A percentile compares a stretch with the other conserved stretches of the same genome.
These are phyloP conservation scores for Alternaria sp. DNA, from an alignment of 2,329 filamentous ascomycete genomes.

Conservation along the genomic window DNA sequence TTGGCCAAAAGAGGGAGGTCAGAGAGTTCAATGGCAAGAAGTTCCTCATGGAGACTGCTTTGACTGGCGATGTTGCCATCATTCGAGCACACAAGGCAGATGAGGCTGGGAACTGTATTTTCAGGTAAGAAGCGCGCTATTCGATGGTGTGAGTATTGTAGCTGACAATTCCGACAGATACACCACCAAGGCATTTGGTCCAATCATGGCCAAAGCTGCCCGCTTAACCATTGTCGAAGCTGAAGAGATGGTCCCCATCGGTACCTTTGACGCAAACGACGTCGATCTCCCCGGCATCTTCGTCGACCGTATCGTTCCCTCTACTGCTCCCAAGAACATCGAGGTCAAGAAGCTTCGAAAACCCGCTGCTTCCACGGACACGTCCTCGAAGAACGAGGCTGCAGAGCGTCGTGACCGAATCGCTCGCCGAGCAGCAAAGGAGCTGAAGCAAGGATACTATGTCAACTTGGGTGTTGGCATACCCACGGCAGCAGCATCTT, in stretches of 20 bases:
- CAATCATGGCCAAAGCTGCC: constrained; percentile 83
- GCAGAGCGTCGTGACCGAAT: constrained; percentile 72
- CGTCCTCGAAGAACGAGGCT: constrained; percentile 21
- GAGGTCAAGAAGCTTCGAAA: constrained; percentile 60
- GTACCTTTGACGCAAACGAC: constrained; percentile 81
- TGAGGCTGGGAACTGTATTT: constrained; percentile 77
- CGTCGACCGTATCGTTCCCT: constrained; percentile 86
- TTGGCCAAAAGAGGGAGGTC: constrained; percentile 71
- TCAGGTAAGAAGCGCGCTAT: constrained; percentile 55
- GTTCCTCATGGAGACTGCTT: constrained; percentile 79
- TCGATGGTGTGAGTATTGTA: not conserved
- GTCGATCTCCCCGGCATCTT: constrained; percentile 92
- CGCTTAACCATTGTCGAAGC: constrained; percentile 92
- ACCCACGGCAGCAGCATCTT: constrained; percentile 87
- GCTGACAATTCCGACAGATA: constrained; percentile 35
- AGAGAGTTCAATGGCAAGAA: constrained; percentile 75
- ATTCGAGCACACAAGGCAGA: constrained; percentile 79
- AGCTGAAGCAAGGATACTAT: constrained; percentile 96
- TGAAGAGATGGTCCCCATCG: constrained; percentile 90
- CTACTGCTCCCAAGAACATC: constrained; percentile 78
- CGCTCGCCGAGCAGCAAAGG: constrained; percentile 82
- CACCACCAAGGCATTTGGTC: constrained; percentile 50
- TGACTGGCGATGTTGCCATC: constrained; percentile 79
- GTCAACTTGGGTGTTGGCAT: constrained; percentile 92
- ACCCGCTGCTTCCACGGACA: constrained; percentile 28